A percentile compares a stretch with the other conserved stretches of the same genome.
Conservation (phyloP, 148 eudicot genomes). For the Nepenthes gracilis region DNA sequence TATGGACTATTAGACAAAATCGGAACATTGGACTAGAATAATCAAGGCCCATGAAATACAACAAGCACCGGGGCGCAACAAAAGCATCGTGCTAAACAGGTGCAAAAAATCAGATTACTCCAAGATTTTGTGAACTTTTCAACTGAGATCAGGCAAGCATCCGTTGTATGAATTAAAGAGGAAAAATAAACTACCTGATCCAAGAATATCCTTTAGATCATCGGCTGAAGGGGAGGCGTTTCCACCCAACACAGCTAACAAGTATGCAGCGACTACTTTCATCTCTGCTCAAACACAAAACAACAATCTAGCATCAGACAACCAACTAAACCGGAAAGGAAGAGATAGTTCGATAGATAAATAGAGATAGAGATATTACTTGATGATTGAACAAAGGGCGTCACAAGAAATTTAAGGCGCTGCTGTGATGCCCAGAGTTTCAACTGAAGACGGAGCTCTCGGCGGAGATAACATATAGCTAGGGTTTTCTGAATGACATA, state of each 20-base stretch:
- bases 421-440: no score
- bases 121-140: neutral
- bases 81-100: no score
- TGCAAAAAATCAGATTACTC: neutral
- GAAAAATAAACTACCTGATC: slow-evolving; percentile 16
- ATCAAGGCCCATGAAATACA: no score
- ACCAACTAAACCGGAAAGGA: neutral
- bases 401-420: no score
- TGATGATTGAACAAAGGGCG: no score
- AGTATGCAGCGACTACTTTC: slow-evolving; percentile 46
- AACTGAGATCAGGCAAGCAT: neutral
- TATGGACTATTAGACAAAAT: no score
- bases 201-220: slow-evolving; percentile 36
- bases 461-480: no score
- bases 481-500: no score
- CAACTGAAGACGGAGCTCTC: no score
- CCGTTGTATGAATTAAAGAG: neutral
- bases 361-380: neutral
- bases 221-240: slow-evolving; percentile 30
- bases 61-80: no score
- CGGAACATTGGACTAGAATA: no score
- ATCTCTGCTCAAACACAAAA: slow-evolving; percentile 5
- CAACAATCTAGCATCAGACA: neutral
- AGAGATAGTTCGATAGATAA: neutral
- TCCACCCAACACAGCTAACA: slow-evolving; percentile 56